Conservation (phyloP, 1,284 basidiomycete species). For the Mrakiaceae sp. region DNA sequence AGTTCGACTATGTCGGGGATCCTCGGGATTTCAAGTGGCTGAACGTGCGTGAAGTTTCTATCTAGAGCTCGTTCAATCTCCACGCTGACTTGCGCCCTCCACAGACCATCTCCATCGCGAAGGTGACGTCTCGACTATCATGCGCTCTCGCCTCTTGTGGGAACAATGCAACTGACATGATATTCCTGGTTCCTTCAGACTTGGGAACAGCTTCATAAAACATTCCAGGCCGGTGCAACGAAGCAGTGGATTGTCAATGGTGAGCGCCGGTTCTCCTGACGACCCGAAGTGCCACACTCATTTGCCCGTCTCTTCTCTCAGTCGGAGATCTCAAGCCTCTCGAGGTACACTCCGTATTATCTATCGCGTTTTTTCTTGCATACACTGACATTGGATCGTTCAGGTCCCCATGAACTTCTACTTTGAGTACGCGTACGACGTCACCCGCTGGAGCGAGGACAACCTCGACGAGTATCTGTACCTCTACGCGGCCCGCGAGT, state of each 20-base stretch:
- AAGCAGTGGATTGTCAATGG: too few species aligned
- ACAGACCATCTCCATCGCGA: constrained; percentile 20
- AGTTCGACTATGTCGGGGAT: constrained; percentile 42
- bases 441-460: constrained; percentile 41
- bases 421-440: constrained; percentile 51
- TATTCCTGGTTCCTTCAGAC: too few species aligned
- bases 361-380: background rate
- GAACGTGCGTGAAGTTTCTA: constrained; percentile 9
- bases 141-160: too few species aligned
- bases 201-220: constrained; percentile 24
- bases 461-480: constrained; percentile 47
- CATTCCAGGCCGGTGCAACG: too few species aligned
- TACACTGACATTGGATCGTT: background rate
- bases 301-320: background rate
- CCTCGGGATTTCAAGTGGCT: constrained; percentile 36
- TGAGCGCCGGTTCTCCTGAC: constrained; percentile 19
- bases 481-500: constrained; percentile 54
- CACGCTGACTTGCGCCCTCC: too few species aligned
- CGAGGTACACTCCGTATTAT: constrained; percentile 32
- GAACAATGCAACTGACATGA: too few species aligned
- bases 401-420: constrained; percentile 52
- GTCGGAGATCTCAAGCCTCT: constrained; percentile 59
- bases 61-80: too few species aligned
- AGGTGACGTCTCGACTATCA: background rate
- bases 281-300: constrained; percentile 22